phyloP scores from a whole-genome alignment of 768 basidiomycete species.

The Hirschioporus abietinus region DNA sequence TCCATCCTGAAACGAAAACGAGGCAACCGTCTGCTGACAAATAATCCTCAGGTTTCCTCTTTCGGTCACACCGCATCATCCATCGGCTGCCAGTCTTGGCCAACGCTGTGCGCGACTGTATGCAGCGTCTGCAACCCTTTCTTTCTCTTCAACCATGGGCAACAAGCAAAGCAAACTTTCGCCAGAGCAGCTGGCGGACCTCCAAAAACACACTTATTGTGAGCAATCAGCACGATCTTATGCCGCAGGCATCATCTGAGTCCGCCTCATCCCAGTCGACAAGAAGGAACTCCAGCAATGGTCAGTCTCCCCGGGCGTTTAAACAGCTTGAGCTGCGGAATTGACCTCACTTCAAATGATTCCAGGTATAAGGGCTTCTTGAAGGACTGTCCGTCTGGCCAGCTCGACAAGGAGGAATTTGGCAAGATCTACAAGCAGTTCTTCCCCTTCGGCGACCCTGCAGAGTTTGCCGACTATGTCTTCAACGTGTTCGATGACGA shows the following conservation, averaged over 20 bases:
- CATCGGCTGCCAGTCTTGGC: neutral
- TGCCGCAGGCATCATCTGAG: constrained; percentile 8
- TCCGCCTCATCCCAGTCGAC: constrained; percentile 58
- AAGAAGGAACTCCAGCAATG: constrained; percentile 97
- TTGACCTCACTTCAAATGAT: constrained; percentile 6
- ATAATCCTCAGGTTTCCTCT: neutral
- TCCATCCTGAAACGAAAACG: neutral
- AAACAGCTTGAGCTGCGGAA: neutral
- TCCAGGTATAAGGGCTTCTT: constrained; percentile 98
- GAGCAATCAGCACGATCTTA: constrained; percentile 23
- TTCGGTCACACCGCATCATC: neutral
- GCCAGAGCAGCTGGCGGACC: constrained; percentile 86
- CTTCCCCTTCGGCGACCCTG: constrained; percentile 99
- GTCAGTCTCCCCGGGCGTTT: constrained; percentile 30
- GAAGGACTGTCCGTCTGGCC: constrained; percentile 96
- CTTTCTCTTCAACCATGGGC: constrained; percentile 64
- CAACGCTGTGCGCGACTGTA: neutral
- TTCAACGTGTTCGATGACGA: constrained; percentile 97
- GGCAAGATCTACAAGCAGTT: constrained; percentile 98
- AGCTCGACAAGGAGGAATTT: constrained; percentile 94
- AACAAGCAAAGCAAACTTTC: constrained; percentile 96
- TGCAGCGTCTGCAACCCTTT: constrained; percentile 8
- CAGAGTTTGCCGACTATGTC: constrained; percentile 95
- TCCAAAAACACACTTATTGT: constrained; percentile 99
- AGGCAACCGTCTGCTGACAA: neutral